These are phyloP conservation scores for Calonectria pseudoturangicola DNA, from an alignment of 2,329 filamentous ascomycete genomes.

Conservation along the genomic window DNA sequence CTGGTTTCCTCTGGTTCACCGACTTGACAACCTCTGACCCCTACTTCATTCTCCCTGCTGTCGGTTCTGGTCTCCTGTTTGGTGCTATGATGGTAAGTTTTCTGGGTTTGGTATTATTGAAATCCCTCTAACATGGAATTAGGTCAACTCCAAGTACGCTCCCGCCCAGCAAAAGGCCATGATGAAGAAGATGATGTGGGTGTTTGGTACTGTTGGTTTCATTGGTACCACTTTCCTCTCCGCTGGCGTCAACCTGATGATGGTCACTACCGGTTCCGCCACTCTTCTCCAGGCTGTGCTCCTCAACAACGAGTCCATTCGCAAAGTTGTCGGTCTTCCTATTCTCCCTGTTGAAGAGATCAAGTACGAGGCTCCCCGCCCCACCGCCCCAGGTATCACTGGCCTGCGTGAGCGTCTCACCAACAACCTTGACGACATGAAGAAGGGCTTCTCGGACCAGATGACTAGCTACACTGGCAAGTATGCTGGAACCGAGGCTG, in stretches of 20 bases:
- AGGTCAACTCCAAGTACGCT: conserved; percentile 62
- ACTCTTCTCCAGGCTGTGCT: conserved; percentile 61
- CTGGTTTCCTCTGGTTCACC: conserved; percentile 84
- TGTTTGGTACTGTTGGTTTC: conserved; percentile 67
- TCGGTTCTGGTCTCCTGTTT: conserved; percentile 75
- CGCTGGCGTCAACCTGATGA: conserved; percentile 70
- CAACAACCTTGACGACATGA: conserved; percentile 59
- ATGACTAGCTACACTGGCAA: conserved; percentile 60
- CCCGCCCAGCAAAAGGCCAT: conserved; percentile 60
- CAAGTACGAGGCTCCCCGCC: conserved; percentile 61
- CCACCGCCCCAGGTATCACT: conserved; percentile 46
- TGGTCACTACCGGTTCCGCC: conserved; percentile 63
- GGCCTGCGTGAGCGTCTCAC: conserved; percentile 58
- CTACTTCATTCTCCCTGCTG: conserved; percentile 81
- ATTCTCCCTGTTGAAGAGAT: conserved; percentile 54
- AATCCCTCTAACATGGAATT: conserved; percentile 40
- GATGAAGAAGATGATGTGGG: conserved; percentile 64
- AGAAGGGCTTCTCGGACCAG: conserved; percentile 61
- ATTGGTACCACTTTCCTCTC: conserved; percentile 68
- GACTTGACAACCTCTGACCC: conserved; percentile 88
- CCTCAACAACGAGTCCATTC: conserved; percentile 62
- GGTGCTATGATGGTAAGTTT: conserved; percentile 71
- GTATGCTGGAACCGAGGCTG: conserved; percentile 56
- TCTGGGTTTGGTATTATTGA: neutral
- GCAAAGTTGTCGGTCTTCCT: conserved; percentile 62